Evolutionary conservation across 2,329 filamentous ascomycete genomes (phyloP).

Genomic region (Lachnellula arida): DNA sequence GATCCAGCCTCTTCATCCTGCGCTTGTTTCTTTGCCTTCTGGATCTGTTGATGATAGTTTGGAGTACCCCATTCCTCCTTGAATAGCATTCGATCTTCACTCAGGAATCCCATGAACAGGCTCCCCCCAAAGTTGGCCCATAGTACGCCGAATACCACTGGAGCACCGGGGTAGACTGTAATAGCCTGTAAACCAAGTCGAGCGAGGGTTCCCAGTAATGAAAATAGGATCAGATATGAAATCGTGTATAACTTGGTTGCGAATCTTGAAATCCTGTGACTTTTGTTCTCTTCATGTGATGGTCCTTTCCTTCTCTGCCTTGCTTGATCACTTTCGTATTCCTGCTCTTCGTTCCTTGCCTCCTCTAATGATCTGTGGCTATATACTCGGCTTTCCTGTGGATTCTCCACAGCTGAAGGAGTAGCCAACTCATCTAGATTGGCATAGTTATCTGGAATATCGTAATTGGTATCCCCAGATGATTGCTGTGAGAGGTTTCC

Average conservation of each 20-base stretch:
- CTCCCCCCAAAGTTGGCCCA: conserved; percentile 89
- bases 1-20: conserved; percentile 37
- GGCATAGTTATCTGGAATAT: conserved; percentile 32
- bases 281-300: conserved; percentile 8
- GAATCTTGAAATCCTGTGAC: conserved; percentile 39
- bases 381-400: conserved; percentile 34
- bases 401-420: conserved; percentile 42
- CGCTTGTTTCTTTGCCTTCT: conserved; percentile 32
- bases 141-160: conserved; percentile 66
- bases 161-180: conserved; percentile 73
- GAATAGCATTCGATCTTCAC: conserved; percentile 74
- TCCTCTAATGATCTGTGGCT: conserved; percentile 39
- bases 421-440: conserved; percentile 41
- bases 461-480: conserved; percentile 11
- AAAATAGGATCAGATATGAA: conserved; percentile 81
- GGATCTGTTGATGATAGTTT: conserved; percentile 35
- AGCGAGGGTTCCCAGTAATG: conserved; percentile 77
- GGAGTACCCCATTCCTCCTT: conserved; percentile 57
- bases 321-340: conserved; percentile 14
- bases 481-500: conserved; percentile 2
- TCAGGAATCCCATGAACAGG: conserved; percentile 78
- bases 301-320: conserved; percentile 2
- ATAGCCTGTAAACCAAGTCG: conserved; percentile 75
- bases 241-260: conserved; percentile 64
- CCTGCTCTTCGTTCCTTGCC: conserved; percentile 14